Base-by-base conservation (phyloP, 495 filamentous ascomycete genomes). In the Glonium stellatum region DNA sequence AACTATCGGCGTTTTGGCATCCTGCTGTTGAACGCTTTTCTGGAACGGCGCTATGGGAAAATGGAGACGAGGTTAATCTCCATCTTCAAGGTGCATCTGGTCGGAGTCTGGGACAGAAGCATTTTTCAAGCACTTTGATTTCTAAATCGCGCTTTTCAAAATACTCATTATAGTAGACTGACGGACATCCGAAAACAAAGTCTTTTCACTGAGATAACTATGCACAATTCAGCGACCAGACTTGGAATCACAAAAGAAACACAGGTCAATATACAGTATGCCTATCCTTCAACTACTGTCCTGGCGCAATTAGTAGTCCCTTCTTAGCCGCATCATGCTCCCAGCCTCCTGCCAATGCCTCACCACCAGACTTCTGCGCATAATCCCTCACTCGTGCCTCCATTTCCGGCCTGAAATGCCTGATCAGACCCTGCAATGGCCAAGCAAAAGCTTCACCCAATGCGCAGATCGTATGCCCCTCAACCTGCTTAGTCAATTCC, bases 391-490 rank as follows among this genome's bases (percentile, higher is more conserved):
- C 92, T 63, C 92, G 80, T 27, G 85, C 87, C 80, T 97, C 91
- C 56, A 98, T 76, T 74, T 98, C 92, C 34, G 92, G 95, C 64
- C 93, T 80, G 79, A 98, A 98, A 76, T 98, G 93, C 64, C 93
- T 85, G 75, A 98, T 97, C 62, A 98, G 81, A 72, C 93, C 93
- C 78, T 98, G 93, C 67, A 97, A 84, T 66, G 93, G 93, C 93
- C 93, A 98, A 61, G 93, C 91, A 67, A 98, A 98, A 46, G 93
- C 93, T 78, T 98, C 93, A 59, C 93, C 93, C 60, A 98, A 78
- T 72, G 93, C 93, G 76, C 93, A 98, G 63, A 98, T 98, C 13
- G 93, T 96, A 78, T 97, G 93, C 15, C 93, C 93, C 78, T 98
- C 93, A 53, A 98, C 93, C 77, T 97, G 95, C 80, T 97, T 97